Conservation (phyloP, 495 filamentous ascomycete genomes). For the Tuber indicum region DNA sequence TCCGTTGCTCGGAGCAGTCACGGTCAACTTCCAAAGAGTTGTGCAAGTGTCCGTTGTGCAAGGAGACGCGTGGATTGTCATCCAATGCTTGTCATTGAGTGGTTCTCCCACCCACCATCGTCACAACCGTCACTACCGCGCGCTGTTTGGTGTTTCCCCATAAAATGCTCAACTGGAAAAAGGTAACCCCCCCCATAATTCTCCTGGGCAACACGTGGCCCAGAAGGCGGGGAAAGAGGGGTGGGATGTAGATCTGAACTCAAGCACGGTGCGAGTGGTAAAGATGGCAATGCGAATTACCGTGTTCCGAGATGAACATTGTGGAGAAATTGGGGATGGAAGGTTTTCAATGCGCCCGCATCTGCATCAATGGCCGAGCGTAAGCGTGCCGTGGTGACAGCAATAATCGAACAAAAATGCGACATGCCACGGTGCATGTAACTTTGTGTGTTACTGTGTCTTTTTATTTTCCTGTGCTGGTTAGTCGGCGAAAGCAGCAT, state of each 20-base stretch:
- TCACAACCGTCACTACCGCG: neutral
- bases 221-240: neutral
- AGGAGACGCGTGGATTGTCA: neutral
- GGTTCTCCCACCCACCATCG: neutral
- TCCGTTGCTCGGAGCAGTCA: neutral
- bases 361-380: slow-evolving; percentile 4
- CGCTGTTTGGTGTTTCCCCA: neutral
- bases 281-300: neutral
- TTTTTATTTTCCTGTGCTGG: neutral
- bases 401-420: neutral
- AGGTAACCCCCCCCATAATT: neutral
- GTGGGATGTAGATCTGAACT: neutral
- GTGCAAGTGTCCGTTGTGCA: neutral
- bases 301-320: neutral
- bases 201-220: neutral
- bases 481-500: neutral
- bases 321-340: neutral
- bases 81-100: neutral
- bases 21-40: neutral
- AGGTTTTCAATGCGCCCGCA: neutral
- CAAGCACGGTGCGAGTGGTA: neutral
- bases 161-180: neutral
- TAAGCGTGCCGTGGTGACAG: neutral
- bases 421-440: neutral
- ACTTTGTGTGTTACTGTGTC: neutral